phyloP scores from a whole-genome alignment of 805 yeast species.

The Candida yuanshanica region DNA sequence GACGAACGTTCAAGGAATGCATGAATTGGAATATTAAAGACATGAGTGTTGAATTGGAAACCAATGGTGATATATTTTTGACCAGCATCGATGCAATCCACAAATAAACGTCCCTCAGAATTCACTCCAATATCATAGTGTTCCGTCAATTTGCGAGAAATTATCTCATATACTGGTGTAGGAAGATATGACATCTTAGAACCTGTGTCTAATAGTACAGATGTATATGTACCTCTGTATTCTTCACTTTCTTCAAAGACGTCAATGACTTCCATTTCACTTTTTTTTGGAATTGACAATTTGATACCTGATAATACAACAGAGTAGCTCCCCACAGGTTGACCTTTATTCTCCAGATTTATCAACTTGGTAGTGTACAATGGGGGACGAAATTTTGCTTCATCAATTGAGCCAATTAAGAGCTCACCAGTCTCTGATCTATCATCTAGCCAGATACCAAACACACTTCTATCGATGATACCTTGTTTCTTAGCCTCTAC shows the following conservation, averaged over 20 bases:
- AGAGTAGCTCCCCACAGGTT: slow-evolving; percentile 11
- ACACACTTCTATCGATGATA: slow-evolving; percentile 10
- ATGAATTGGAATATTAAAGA: slow-evolving; percentile 3
- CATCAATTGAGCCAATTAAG: slow-evolving; percentile 37
- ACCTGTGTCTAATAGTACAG: slow-evolving; percentile 20
- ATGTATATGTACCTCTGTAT: slow-evolving; percentile 3
- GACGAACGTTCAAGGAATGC: slow-evolving; percentile 5
- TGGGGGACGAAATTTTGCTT: slow-evolving; percentile 30
- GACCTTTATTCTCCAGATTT: slow-evolving; percentile 1
- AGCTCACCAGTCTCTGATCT: slow-evolving; percentile 16
- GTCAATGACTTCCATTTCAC: slow-evolving; percentile 2
- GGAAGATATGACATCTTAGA: slow-evolving; percentile 18
- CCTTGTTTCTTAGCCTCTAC: slow-evolving; percentile 7
- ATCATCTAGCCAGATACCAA: slow-evolving; percentile 16
- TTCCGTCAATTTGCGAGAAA: neutral
- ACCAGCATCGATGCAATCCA: neutral
- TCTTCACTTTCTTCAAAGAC: slow-evolving; percentile 6
- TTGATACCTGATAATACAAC: slow-evolving; percentile 10
- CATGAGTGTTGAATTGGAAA: slow-evolving; percentile 1
- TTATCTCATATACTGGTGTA: slow-evolving; percentile 4
- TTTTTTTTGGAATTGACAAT: neutral
- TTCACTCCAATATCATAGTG: neutral
- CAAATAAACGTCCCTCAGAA: slow-evolving; percentile 1
- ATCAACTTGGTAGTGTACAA: slow-evolving; percentile 30
- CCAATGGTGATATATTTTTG: neutral